Evolutionary conservation across 441 rosid species (phyloP).

Genomic region (Corymbia calophylla): DNA sequence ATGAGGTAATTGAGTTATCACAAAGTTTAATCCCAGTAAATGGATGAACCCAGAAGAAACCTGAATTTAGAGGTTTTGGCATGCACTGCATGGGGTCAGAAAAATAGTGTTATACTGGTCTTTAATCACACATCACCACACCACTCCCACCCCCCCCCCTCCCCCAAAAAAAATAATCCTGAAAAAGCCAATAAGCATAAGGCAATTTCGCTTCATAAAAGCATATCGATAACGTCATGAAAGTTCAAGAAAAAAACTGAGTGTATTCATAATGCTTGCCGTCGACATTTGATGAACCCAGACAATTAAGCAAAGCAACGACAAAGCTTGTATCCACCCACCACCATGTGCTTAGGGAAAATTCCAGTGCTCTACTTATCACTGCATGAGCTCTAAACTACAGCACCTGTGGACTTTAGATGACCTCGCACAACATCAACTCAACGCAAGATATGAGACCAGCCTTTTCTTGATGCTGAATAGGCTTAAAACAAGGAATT

Average conservation of each 20-base stretch:
- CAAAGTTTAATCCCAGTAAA: neutral
- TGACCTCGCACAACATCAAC: neutral
- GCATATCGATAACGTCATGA: neutral
- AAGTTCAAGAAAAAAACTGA: neutral
- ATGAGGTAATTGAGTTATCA: neutral
- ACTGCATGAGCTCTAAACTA: neutral
- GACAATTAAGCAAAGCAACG: neutral
- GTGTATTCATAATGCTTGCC: neutral
- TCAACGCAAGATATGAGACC: neutral
- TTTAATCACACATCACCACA: neutral
- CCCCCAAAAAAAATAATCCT: neutral
- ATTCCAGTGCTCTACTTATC: neutral
- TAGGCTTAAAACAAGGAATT: neutral
- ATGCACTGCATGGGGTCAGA: neutral
- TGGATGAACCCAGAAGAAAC: neutral
- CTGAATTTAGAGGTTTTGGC: neutral
- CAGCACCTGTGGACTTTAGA: neutral
- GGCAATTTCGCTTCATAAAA: neutral
- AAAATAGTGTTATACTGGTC: neutral
- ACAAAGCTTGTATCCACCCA: neutral
- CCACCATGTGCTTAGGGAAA: neutral
- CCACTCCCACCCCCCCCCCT: neutral
- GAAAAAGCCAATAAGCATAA: neutral
- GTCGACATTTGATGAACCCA: neutral
- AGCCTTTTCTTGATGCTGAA: neutral